Evolutionary conservation across 306 rosid genomes (phyloP).

Genomic region (Glycine tomentella): DNA sequence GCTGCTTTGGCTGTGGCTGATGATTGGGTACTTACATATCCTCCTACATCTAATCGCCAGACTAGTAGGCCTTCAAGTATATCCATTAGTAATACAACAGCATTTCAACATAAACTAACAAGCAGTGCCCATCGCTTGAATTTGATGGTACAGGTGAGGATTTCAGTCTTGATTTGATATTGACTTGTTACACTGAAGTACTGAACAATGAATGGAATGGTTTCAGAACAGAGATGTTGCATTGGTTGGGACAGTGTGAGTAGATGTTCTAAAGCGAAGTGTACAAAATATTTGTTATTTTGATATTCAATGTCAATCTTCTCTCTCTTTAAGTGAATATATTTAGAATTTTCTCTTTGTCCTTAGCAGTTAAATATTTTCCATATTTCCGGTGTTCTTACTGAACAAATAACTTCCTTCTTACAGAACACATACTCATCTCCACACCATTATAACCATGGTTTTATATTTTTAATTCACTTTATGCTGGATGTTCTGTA

Average conservation of each 20-base stretch:
- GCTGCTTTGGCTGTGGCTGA: slow-evolving; percentile 99
- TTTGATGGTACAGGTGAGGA: slow-evolving; percentile 97
- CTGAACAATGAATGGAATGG: slow-evolving; percentile 26
- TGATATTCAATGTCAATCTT: background rate
- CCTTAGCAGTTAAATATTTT: background rate
- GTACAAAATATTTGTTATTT: slow-evolving; percentile 31
- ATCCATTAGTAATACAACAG: slow-evolving; percentile 55
- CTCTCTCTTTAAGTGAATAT: too few relatives aligned
- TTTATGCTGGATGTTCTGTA: too few relatives aligned
- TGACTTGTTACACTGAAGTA: slow-evolving; percentile 11
- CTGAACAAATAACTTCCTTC: background rate
- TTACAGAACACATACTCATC: background rate
- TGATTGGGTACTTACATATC: slow-evolving; percentile 85
- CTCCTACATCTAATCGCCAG: slow-evolving; percentile 72
- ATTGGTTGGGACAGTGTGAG: slow-evolving; percentile 33
- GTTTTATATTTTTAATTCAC: too few relatives aligned
- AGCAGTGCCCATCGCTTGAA: slow-evolving; percentile 98
- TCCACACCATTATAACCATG: background rate
- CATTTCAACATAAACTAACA: slow-evolving; percentile 88
- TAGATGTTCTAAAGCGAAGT: background rate
- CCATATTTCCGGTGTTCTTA: background rate
- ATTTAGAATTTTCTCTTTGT: slow-evolving; percentile 2
- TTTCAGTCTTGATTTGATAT: slow-evolving; percentile 31
- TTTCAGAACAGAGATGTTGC: slow-evolving; percentile 20
- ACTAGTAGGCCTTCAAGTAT: slow-evolving; percentile 68